Percentiles rank a stretch among this genome's conserved stretches.
Conservation (phyloP, 2,329 filamentous ascomycete species). For the Ustulina deusta region DNA sequence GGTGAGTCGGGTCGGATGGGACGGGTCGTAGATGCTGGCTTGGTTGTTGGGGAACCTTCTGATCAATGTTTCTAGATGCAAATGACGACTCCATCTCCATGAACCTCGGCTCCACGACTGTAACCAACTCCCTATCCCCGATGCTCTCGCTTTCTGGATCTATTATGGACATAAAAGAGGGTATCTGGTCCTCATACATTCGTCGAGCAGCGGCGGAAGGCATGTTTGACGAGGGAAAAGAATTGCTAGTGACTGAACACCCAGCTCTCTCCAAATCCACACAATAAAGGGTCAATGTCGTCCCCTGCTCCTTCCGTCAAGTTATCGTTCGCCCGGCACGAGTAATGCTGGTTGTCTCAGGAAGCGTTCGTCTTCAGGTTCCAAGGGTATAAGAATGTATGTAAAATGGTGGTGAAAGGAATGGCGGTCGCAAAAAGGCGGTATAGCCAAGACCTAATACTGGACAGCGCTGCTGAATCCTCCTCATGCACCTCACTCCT, state of each 20-base stretch:
- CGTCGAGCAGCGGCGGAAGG: constrained; percentile 71
- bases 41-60: constrained; percentile 50
- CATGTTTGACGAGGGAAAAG: constrained; percentile 59
- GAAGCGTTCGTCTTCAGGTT: constrained; percentile 29
- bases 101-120: constrained; percentile 66
- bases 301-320: constrained; percentile 8
- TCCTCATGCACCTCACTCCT: constrained; percentile 48
- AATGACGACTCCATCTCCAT: constrained; percentile 59
- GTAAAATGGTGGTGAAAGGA: constrained; percentile 42
- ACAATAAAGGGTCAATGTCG: constrained; percentile 9
- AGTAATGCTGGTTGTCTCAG: constrained; percentile 20
- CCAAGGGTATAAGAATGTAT: constrained; percentile 41
- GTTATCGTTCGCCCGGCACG: constrained; percentile 7
- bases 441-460: constrained; percentile 43
- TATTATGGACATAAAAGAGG: constrained; percentile 81
- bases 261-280: constrained; percentile 20
- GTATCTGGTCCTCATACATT: constrained; percentile 77
- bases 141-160: constrained; percentile 70
- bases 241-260: constrained; percentile 5
- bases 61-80: constrained; percentile 50
- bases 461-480: constrained; percentile 69
- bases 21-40: constrained; percentile 57
- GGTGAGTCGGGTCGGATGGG: constrained; percentile 67
- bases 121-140: constrained; percentile 65
- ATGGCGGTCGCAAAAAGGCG: constrained; percentile 42